Evolutionary conservation across 1,284 basidiomycete species (phyloP).

Genomic region (Trichosporon sp.): DNA sequence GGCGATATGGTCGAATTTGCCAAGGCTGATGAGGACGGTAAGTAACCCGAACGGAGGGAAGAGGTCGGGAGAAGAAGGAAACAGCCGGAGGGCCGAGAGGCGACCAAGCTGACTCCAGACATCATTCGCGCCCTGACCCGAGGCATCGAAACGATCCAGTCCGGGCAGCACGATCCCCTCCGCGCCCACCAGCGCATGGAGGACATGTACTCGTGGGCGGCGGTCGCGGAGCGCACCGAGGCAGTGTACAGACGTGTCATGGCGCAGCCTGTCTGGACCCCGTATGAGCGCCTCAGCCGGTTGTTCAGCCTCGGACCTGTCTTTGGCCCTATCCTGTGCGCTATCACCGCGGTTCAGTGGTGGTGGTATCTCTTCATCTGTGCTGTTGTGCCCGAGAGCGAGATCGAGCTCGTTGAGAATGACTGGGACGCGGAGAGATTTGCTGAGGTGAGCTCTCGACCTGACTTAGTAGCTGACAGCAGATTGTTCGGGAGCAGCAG

Average conservation of each 20-base stretch:
- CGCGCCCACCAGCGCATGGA: slow-evolving; percentile 71
- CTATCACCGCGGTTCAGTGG: slow-evolving; percentile 49
- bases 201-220: slow-evolving; percentile 80
- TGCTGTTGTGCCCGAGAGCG: slow-evolving; percentile 32
- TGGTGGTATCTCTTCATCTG: slow-evolving; percentile 45
- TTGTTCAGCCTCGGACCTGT: slow-evolving; percentile 46
- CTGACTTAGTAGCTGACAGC: background rate
- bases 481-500: background rate
- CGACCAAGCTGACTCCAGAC: slow-evolving; percentile 53
- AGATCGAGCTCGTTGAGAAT: slow-evolving; percentile 39
- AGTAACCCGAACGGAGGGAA: slow-evolving; percentile 18
- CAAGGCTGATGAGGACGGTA: slow-evolving; percentile 74
- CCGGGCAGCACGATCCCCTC: slow-evolving; percentile 67
- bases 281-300: slow-evolving; percentile 68
- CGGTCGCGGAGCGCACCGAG: slow-evolving; percentile 76
- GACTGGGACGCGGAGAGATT: slow-evolving; percentile 25
- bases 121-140: slow-evolving; percentile 74
- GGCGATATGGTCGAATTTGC: slow-evolving; percentile 91
- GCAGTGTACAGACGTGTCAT: slow-evolving; percentile 70
- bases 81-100: background rate
- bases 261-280: slow-evolving; percentile 56
- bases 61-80: background rate
- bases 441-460: slow-evolving; percentile 12
- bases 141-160: slow-evolving; percentile 66
- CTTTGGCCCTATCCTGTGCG: slow-evolving; percentile 50